These are phyloP conservation scores for Protostelium mycophagum DNA, from an alignment of 78 protist genomes.

Conservation along the genomic window DNA sequence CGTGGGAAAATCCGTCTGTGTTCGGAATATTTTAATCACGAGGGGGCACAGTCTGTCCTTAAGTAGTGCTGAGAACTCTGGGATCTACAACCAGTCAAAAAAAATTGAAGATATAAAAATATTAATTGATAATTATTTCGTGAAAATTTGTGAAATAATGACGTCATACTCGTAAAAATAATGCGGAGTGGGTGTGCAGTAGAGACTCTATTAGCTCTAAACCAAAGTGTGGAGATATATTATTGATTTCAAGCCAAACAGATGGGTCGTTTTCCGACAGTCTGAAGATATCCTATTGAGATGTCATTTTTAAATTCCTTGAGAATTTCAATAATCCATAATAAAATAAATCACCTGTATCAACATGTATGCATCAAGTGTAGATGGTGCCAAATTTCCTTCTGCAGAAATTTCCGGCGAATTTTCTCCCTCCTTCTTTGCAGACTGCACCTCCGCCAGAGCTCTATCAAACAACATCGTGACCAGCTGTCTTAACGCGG, in stretches of 20 bases:
- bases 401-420: neutral
- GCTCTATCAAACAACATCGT: slow-evolving; percentile 55
- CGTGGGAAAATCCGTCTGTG: slow-evolving; percentile 42
- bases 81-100: slow-evolving; percentile 11
- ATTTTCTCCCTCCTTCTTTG: neutral
- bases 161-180: slow-evolving; percentile 13
- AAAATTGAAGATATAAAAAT: neutral
- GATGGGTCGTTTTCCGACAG: neutral
- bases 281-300: neutral
- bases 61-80: slow-evolving; percentile 43
- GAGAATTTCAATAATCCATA: neutral
- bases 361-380: neutral
- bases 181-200: slow-evolving; percentile 19
- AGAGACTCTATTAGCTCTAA: slow-evolving; percentile 52
- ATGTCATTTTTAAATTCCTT: too few relatives aligned
- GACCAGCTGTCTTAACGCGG: slow-evolving; percentile 51
- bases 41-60: slow-evolving; percentile 60
- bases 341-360: neutral
- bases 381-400: neutral
- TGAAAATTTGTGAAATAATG: neutral
- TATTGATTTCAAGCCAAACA: neutral
- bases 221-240: slow-evolving; percentile 7
- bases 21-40: slow-evolving; percentile 37
- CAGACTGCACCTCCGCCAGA: neutral
- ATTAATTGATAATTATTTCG: neutral